Percentiles rank a stretch among this genome's conserved stretches.
phyloP scores from a whole-genome alignment of 768 basidiomycete species.

The Lentinus tigrinus region DNA sequence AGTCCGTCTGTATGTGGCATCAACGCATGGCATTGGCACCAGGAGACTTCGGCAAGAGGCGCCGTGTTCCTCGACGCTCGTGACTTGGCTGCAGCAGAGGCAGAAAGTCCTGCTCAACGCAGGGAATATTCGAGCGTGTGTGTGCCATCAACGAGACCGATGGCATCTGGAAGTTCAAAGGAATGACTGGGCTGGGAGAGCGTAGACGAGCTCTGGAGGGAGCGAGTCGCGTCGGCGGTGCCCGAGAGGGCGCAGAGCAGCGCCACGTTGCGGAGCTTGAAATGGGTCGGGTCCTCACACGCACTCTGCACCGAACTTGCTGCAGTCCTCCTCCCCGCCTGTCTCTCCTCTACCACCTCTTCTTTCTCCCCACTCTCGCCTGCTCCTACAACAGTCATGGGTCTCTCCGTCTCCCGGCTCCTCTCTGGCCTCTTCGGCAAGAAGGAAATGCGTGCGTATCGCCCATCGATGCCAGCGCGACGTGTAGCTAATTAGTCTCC shows the following conservation, averaged over 20 bases:
- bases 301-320: constrained; percentile 17
- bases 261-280: constrained; percentile 27
- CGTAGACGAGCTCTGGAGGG: background rate
- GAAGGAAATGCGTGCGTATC: constrained; percentile 96
- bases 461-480: constrained; percentile 24
- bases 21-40: background rate
- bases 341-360: constrained; percentile 15
- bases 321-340: constrained; percentile 5
- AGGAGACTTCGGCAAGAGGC: background rate
- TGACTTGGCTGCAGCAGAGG: too few relatives aligned
- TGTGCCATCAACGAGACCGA: too few relatives aligned
- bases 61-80: background rate
- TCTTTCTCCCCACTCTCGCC: constrained; percentile 13
- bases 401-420: constrained; percentile 72
- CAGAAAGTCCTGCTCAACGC: background rate
- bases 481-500: constrained; percentile 21
- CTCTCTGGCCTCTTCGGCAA: constrained; percentile 91
- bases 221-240: background rate
- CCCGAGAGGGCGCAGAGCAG: constrained; percentile 5
- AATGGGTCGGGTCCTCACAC: constrained; percentile 19
- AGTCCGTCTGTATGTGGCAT: background rate
- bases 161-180: background rate
- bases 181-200: background rate
- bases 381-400: constrained; percentile 54
- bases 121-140: too few relatives aligned